These are phyloP conservation scores for Penicillium sp. DNA, from an alignment of 2,329 filamentous ascomycete genomes.

Conservation along the genomic window DNA sequence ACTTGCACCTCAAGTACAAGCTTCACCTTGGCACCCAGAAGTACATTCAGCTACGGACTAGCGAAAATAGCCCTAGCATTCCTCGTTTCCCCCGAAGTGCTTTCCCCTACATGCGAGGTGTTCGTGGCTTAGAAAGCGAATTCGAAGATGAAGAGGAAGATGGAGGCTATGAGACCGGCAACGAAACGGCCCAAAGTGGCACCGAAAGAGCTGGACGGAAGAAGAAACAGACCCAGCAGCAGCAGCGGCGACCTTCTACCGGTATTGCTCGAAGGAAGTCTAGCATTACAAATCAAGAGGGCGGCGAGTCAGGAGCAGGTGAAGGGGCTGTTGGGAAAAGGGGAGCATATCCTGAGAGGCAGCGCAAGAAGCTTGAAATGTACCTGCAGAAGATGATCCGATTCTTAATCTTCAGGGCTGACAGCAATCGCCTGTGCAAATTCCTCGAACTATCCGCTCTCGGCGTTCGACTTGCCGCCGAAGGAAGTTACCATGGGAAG, in stretches of 20 bases:
- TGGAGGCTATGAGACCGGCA: slow-evolving; percentile 53
- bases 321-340: slow-evolving; percentile 47
- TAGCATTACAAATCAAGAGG: slow-evolving; percentile 51
- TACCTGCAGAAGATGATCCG: slow-evolving; percentile 94
- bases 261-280: slow-evolving; percentile 63
- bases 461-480: slow-evolving; percentile 88
- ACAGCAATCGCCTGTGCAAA: slow-evolving; percentile 93
- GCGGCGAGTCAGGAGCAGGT: slow-evolving; percentile 42
- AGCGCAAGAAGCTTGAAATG: slow-evolving; percentile 82
- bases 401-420: slow-evolving; percentile 94
- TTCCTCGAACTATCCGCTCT: slow-evolving; percentile 94
- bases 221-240: slow-evolving; percentile 45
- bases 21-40: slow-evolving; percentile 82
- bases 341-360: slow-evolving; percentile 74
- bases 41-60: slow-evolving; percentile 71
- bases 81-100: slow-evolving; percentile 88
- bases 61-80: slow-evolving; percentile 75
- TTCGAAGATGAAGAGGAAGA: slow-evolving; percentile 70
- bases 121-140: slow-evolving; percentile 78
- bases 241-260: slow-evolving; percentile 57
- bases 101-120: slow-evolving; percentile 84
- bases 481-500: slow-evolving; percentile 97
- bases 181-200: slow-evolving; percentile 69
- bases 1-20: slow-evolving; percentile 92
- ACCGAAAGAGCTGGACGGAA: slow-evolving; percentile 62